Conservation (phyloP, 129 eudicot genomes). For the Lonicera japonica region DNA sequence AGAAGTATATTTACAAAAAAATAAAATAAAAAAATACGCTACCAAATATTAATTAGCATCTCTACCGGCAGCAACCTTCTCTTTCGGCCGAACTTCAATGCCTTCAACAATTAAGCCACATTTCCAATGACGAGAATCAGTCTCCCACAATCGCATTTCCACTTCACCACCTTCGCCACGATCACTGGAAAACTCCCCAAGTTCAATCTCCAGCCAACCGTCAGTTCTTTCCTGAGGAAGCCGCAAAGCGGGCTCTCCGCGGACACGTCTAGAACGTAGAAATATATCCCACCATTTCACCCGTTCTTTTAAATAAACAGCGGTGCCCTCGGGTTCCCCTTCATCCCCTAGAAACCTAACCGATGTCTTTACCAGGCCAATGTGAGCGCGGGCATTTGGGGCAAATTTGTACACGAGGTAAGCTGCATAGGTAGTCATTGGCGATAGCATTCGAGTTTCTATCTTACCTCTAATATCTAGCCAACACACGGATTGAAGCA, state of each 20-base stretch:
- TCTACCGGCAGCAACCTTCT: slow-evolving; percentile 35
- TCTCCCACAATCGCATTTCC: slow-evolving; percentile 39
- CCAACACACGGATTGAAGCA: slow-evolving; percentile 41
- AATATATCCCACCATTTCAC: background rate
- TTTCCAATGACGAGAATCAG: slow-evolving; percentile 24
- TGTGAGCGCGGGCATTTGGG: slow-evolving; percentile 18
- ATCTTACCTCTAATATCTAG: slow-evolving; percentile 39
- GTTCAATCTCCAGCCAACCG: slow-evolving; percentile 65
- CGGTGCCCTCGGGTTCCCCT: background rate
- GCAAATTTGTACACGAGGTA: slow-evolving; percentile 42
- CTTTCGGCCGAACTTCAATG: slow-evolving; percentile 21
- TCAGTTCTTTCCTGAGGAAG: slow-evolving; percentile 31
- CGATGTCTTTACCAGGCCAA: slow-evolving; percentile 17
- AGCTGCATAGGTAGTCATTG: slow-evolving; percentile 36
- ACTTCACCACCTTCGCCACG: slow-evolving; percentile 38
- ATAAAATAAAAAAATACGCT: too few species aligned
- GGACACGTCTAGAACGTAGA: background rate
- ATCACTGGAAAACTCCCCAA: slow-evolving; percentile 40
- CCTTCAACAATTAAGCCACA: slow-evolving; percentile 57
- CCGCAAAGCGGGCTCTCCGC: background rate
- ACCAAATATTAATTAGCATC: too few species aligned
- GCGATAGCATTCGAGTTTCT: slow-evolving; percentile 31
- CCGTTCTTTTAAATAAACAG: slow-evolving; percentile 12
- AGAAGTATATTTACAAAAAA: too few species aligned
- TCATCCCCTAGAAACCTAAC: slow-evolving; percentile 19